Base-by-base conservation (phyloP, 2,329 filamentous ascomycete genomes). In the Fusarium succisae region DNA sequence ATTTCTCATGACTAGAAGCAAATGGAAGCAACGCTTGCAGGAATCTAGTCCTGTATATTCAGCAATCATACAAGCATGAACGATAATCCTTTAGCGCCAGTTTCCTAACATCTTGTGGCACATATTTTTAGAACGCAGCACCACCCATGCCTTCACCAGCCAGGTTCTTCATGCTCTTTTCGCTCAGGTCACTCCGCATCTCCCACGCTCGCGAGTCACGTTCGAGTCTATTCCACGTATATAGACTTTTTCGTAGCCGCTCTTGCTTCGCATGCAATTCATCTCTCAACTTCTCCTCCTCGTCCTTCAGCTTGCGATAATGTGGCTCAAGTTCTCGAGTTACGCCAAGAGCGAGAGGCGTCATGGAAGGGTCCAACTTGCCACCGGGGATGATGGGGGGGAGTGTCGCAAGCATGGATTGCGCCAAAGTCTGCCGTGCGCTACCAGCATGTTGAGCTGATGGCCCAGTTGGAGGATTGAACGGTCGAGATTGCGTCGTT, bases 401-500 rank as follows among this genome's bases (percentile, higher is more conserved):
- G 78, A 91, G 82, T 6, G 84, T 85, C 24, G 86, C 80, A 4
- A 90, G 81, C 24, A 90, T 81, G 75, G 83, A 86, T 72, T 90
- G 88, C 5, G 86, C 87, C 15, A 90, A 81, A 28, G 85, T 86
- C 61, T 84, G 85, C 30, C 85, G 82, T 51, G 81, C 78, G 63
- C 76, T 79, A 64, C 79, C 76, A 51, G 80, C 76, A 66, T 83
- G 82, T 69, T 83, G 82, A n/a, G 81, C 78, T 24, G 83, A 82
- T n/a, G 88, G 88, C 8, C 88, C 88, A 4, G 88, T 90, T 8
- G 88, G 88, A 6, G 88, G 88, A 72, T 90, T 90, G 79, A 90
- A 90, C 0, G 87, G 84, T 22, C 83, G 79, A 30, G 77, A 69
- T 83, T 88, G 70, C 77, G 81, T 65, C 78, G 86, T 82, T 7